Evolutionary conservation across 2,329 filamentous ascomycete species (phyloP).

Genomic region (Diaporthe batatas): DNA sequence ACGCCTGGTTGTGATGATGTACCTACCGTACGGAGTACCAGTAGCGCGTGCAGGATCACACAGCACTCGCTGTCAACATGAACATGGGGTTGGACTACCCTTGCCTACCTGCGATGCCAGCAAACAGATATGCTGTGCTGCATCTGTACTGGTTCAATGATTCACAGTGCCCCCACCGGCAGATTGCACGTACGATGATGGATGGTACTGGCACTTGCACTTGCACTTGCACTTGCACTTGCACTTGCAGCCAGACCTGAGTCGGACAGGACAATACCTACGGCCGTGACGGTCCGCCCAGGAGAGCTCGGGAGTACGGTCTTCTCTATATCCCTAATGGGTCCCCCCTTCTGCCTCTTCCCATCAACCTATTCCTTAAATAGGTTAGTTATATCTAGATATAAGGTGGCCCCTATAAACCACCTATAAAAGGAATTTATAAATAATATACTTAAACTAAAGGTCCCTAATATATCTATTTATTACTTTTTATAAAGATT

Average conservation of each 20-base stretch:
- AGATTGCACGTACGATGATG: neutral
- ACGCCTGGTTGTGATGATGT: neutral
- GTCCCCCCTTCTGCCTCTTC: too few species aligned
- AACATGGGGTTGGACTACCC: slow-evolving; percentile 2
- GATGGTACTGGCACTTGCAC: too few species aligned
- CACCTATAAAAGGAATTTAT: too few species aligned
- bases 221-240: neutral
- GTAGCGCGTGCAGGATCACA: slow-evolving; percentile 10
- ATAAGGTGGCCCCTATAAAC: too few species aligned
- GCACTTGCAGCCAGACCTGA: neutral
- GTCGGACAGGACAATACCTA: neutral
- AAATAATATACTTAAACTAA: too few species aligned
- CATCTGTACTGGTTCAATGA: slow-evolving; percentile 9
- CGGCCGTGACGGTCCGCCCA: slow-evolving; percentile 1
- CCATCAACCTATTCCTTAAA: too few species aligned
- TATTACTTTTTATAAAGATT: too few species aligned
- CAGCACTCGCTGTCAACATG: slow-evolving; percentile 8
- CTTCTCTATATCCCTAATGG: too few species aligned
- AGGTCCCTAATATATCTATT: too few species aligned
- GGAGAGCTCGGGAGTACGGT: neutral
- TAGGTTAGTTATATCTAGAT: too few species aligned
- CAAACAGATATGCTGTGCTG: slow-evolving; percentile 5
- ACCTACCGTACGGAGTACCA: too few species aligned
- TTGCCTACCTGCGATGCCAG: neutral
- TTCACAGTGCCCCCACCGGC: neutral